Evolutionary conservation across 2,329 filamentous ascomycete species (phyloP).

Genomic region (Aspergillus pseudotamarii): DNA sequence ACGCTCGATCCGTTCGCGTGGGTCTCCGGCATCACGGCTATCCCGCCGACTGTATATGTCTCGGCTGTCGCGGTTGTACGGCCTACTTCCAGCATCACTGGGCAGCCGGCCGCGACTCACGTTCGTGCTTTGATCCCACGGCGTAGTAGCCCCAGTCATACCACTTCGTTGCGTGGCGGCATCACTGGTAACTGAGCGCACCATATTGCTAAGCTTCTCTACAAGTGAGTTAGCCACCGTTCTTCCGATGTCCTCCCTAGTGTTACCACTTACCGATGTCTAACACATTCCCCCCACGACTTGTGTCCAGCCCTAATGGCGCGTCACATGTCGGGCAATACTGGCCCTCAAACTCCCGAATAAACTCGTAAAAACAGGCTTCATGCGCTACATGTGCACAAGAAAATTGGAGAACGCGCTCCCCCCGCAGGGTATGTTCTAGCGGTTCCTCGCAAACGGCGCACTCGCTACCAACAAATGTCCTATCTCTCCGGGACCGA

Average conservation of each 20-base stretch:
- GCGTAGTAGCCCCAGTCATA: conserved; percentile 58
- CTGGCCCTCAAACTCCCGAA: conserved; percentile 90
- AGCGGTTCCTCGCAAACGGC: conserved; percentile 95
- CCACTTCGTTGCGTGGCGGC: conserved; percentile 52
- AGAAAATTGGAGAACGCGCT: conserved; percentile 92
- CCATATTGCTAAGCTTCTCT: conserved; percentile 96
- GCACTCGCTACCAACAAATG: conserved; percentile 92
- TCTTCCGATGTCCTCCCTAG: conserved; percentile 1
- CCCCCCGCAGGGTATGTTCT: conserved; percentile 90
- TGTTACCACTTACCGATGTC: conserved; percentile 71
- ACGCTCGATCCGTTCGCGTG: conserved; percentile 51
- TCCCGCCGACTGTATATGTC: conserved; percentile 39
- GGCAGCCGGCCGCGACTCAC: conserved; percentile 35
- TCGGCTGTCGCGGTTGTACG: conserved; percentile 30
- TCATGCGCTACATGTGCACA: conserved; percentile 98
- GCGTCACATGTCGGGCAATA: conserved; percentile 94
- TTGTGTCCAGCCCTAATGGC: conserved; percentile 87
- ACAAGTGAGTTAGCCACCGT: conserved; percentile 28
- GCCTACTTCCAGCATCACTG: conserved; percentile 35
- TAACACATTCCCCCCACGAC: conserved; percentile 86
- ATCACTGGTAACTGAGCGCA: conserved; percentile 78
- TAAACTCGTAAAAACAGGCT: conserved; percentile 98
- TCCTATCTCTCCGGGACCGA: conserved; percentile 82
- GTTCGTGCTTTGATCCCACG: conserved; percentile 54
- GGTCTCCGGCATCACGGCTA: conserved; percentile 44